Percentiles rank a stretch among this genome's conserved stretches.
These are phyloP conservation scores for Kwoniella botswanensis DNA, from an alignment of 768 basidiomycete genomes.

Conservation along the genomic window DNA sequence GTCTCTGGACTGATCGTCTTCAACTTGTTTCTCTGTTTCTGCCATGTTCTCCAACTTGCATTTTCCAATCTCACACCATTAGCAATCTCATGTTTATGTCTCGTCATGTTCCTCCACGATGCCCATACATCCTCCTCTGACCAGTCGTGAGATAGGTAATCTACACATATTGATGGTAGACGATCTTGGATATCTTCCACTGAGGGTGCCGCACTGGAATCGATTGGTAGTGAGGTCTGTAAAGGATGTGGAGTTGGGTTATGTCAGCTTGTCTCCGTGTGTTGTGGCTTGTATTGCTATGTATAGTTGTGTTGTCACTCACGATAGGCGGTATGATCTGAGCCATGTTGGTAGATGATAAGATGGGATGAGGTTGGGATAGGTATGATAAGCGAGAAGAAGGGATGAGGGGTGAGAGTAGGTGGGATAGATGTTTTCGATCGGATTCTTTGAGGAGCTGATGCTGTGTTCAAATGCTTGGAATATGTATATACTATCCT, in stretches of 20 bases:
- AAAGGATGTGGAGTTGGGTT: background rate
- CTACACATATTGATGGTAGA: conserved; percentile 86
- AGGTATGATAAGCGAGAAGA: background rate
- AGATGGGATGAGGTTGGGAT: background rate
- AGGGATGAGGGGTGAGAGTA: background rate
- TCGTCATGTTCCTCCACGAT: conserved; percentile 97
- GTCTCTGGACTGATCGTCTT: conserved; percentile 96
- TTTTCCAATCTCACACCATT: conserved; percentile 96
- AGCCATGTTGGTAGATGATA: conserved; percentile 44
- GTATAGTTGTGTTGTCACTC: conserved; percentile 27
- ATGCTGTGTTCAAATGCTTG: background rate
- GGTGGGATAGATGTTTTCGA: background rate
- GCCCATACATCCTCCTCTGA: conserved; percentile 97
- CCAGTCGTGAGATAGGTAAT: conserved; percentile 98
- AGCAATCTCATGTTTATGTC: conserved; percentile 96
- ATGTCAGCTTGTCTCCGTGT: background rate
- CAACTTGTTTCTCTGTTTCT: conserved; percentile 96
- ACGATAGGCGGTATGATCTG: conserved; percentile 57
- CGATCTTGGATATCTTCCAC: conserved; percentile 69
- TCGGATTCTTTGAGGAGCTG: background rate
- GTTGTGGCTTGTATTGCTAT: background rate
- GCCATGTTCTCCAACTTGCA: conserved; percentile 98
- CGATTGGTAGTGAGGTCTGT: conserved; percentile 56
- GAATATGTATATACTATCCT: background rate
- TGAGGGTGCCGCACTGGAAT: conserved; percentile 56